These are phyloP conservation scores for Phytopythium chamaehyphon DNA, from an alignment of 352 stramenopile genomes.

Conservation along the genomic window DNA sequence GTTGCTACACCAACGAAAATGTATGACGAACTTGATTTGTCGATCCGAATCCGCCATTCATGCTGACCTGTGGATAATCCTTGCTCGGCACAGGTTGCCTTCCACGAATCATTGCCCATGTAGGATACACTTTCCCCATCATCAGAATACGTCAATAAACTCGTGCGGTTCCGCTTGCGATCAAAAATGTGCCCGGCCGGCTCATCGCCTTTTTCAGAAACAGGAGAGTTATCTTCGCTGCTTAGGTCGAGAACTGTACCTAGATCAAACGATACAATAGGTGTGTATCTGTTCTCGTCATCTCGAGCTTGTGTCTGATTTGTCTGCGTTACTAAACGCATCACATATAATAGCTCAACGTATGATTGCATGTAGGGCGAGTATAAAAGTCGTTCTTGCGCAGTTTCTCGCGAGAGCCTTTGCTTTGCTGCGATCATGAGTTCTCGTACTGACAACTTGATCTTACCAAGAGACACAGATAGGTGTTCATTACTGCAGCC, in stretches of 20 bases:
- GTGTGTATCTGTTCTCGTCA: not conserved
- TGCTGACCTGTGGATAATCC: conserved; percentile 75
- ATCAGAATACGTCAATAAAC: conserved; percentile 54
- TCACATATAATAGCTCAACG: conserved; percentile 46
- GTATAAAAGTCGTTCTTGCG: conserved; percentile 59
- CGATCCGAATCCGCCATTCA: conserved; percentile 86
- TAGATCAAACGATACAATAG: conserved; percentile 1
- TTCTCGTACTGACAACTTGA: conserved; percentile 18
- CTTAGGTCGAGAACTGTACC: not conserved
- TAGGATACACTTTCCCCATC: conserved; percentile 65
- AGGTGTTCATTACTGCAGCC: not conserved
- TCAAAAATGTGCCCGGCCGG: conserved; percentile 31
- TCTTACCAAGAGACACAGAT: not conserved
- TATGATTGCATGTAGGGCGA: conserved; percentile 71
- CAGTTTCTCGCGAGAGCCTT: conserved; percentile 45
- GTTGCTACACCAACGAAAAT: conserved; percentile 97
- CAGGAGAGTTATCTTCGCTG: not conserved
- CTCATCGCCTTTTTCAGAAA: not conserved
- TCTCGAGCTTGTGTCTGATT: not conserved
- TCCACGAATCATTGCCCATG: conserved; percentile 87
- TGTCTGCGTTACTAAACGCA: not conserved
- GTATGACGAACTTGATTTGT: conserved; percentile 95
- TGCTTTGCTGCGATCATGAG: conserved; percentile 48
- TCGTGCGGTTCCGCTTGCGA: conserved; percentile 63
- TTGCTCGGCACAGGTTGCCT: conserved; percentile 68